Base-by-base conservation (phyloP, 139 green algal species). In the Micractinium sp. region DNA sequence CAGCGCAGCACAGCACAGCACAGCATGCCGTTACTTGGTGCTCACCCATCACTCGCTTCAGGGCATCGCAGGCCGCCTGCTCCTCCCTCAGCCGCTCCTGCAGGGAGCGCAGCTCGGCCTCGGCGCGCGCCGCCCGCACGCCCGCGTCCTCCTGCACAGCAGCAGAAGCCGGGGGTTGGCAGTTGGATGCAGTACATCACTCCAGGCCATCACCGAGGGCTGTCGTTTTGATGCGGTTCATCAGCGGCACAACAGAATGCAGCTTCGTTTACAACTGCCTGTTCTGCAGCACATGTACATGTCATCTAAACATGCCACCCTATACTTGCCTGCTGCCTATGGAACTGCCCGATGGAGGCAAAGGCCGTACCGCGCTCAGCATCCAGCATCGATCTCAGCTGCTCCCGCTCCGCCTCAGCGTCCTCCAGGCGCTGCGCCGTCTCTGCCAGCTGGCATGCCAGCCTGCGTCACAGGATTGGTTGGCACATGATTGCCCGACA, bases 261-360 rank as follows among this genome's bases (percentile, higher is more conserved):
- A n/a, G n/a, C n/a, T n/a, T n/a, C n/a, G n/a, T n/a, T n/a, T n/a
- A n/a, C 47, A 56, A 5, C 47, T 16, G 47, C 9, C 47, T 56
- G 47, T 56, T 9, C 47, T 9, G 9, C 47, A 56, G 7, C 47
- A 56, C 47, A 5, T 56, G 47, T 9, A 56, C 47, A 56, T 56
- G 47, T 56, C 9, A 9, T 5, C 9, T 56, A 5, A 9, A 16
- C 7, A 56, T 5, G 47, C 47, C 47, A 56, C 47, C 47, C 47
- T 56, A 9, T 56, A 56, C 47, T 56, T 56, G 47, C 83, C 83
- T 88, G 85, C 36, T 90, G 86, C 36, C 76, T 31, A 66, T 95
- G 93, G 89, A 91, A 93, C 87, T 93, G 87, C 29, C 82, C 80
- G 4, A 95, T 91, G 0, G 83, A 66, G 29, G 22, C 69, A n/a